Percentiles rank a stretch among this genome's conserved stretches.
phyloP scores from a whole-genome alignment of 495 filamentous ascomycete genomes.

The Penicillium herquei region DNA sequence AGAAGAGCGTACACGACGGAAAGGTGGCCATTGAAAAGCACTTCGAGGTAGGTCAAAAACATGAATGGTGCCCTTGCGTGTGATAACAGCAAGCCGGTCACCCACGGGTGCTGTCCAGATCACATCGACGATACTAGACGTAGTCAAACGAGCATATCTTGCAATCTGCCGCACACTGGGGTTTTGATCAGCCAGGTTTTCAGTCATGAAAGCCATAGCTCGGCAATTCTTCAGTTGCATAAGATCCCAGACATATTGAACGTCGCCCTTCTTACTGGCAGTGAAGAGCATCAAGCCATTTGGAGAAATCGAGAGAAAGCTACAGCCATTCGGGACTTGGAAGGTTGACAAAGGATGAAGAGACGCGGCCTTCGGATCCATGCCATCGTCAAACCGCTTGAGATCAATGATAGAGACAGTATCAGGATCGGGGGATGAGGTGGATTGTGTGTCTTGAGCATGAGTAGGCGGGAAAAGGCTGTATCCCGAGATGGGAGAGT shows the following conservation, averaged over 20 bases:
- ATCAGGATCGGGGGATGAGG: conserved; percentile 62
- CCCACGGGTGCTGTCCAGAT: conserved; percentile 81
- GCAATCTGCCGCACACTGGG: conserved; percentile 76
- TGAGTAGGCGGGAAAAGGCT: conserved; percentile 75
- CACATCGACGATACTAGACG: conserved; percentile 84
- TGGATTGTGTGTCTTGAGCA: conserved; percentile 46
- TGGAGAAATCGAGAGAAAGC: conserved; percentile 86
- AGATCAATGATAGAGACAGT: conserved; percentile 84
- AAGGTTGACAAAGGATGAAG: conserved; percentile 75
- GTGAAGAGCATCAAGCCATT: conserved; percentile 81
- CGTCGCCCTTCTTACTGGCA: conserved; percentile 87
- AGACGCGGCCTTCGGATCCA: conserved; percentile 36
- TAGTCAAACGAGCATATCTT: conserved; percentile 84
- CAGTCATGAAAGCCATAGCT: conserved; percentile 39
- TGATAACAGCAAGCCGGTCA: conserved; percentile 80
- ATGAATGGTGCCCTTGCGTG: conserved; percentile 90
- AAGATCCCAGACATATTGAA: conserved; percentile 90
- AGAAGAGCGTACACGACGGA: conserved; percentile 57
- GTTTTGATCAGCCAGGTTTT: conserved; percentile 29
- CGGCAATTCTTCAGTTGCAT: conserved; percentile 59
- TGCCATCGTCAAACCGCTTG: conserved; percentile 55
- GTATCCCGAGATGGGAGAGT: conserved; percentile 29
- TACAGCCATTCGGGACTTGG: conserved; percentile 77
- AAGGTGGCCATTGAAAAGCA: conserved; percentile 87
- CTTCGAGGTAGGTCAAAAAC: conserved; percentile 80